Evolutionary conservation across 331 rosid species (phyloP), one percentile per base, ranked within the genome.

Genomic region (Quercus lobata): DNA sequence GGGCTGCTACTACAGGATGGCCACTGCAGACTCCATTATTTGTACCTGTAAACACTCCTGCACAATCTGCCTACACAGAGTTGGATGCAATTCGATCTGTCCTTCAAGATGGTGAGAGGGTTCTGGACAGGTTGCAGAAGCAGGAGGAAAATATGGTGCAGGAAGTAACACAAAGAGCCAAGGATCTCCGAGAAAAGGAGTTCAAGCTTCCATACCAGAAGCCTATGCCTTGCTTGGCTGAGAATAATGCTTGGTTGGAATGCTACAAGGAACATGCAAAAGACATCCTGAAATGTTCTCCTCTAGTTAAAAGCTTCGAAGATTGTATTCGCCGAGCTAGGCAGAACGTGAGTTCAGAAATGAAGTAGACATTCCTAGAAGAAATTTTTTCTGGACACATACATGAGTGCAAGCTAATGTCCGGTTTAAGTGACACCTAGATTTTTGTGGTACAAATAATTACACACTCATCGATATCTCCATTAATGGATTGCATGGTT

Each of bases 151-250:
- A 72, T 73, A 82, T 89, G 91, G 81, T 83, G 81, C 89, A 87
- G 81, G 97, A 92, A 89, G 97, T 95, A 69, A 90, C 94, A 46
- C 92, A 90, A 82, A 95, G 91, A 83, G 97, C 98, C n/a, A 95
- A 89, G 84, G 97, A 93, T 72, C 97, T 95, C 65, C 94, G 77
- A 78, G 96, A 91, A n/a, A 90, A 93, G 88, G 99, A 95, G 89
- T 93, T 88, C 87, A 95, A 87, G 90, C 90, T 95, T 88, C 99
- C 99, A 71, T 84, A 87, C 89, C 98, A 92, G 77, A 90, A 86
- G 92, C 96, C 98, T 15, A 86, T 81, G 78, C 97, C 96, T 32
- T 95, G 99, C 86, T 72, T 76, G 76, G 87, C 83, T 21, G 97
- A 95, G 86, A 86, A 79, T 14, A 80, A 86, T 74, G 94, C 93